Conservation (phyloP, 2,329 filamentous ascomycete species). For the Ceratocystis albifundus region DNA sequence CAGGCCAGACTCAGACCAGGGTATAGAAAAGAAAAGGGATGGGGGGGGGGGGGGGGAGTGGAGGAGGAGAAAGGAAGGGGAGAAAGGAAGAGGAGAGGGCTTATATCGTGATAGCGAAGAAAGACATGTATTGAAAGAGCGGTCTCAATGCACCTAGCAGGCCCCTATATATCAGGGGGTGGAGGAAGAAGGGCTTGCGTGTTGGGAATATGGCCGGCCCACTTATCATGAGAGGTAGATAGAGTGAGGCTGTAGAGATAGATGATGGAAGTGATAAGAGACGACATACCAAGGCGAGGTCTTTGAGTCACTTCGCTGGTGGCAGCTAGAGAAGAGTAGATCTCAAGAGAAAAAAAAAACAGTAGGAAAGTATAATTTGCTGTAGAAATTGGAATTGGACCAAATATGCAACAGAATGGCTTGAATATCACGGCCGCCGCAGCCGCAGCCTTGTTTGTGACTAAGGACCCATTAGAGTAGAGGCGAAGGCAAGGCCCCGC, state of each 20-base stretch:
- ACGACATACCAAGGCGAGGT: background rate
- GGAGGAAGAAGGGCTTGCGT: background rate
- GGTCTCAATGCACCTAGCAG: background rate
- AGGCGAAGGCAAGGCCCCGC: too few relatives aligned
- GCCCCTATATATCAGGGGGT: background rate
- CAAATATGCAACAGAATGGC: background rate
- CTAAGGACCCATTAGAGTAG: background rate
- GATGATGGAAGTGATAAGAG: background rate
- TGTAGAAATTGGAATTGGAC: background rate
- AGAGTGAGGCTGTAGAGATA: background rate
- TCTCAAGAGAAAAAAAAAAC: background rate
- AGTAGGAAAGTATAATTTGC: background rate
- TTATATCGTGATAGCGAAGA: background rate
- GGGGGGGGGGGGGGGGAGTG: background rate
- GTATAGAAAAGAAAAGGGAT: background rate
- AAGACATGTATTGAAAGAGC: background rate
- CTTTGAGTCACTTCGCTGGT: too few relatives aligned
- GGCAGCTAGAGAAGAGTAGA: background rate
- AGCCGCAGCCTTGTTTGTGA: background rate
- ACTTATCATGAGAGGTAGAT: background rate
- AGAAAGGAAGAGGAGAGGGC: background rate
- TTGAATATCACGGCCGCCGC: too few relatives aligned
- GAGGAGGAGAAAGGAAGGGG: background rate
- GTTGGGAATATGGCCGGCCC: background rate
- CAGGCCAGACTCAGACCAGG: background rate